A percentile compares a stretch with the other conserved stretches of the same genome.
Evolutionary conservation across 140 eudicot genomes (phyloP).

Genomic region (Flaveria floridana): DNA sequence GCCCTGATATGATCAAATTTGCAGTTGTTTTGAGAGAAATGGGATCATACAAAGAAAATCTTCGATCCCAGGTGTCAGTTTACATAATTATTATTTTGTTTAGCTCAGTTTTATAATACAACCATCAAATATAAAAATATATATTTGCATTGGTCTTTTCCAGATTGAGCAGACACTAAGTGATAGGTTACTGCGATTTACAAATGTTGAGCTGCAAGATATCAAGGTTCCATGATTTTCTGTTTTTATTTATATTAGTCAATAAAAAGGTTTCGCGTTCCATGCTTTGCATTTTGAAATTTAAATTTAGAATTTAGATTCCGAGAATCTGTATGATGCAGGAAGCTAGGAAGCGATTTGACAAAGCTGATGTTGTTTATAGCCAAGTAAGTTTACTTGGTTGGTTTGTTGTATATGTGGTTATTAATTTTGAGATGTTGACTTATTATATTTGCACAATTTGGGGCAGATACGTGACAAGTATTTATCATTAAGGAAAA

Average conservation of each 20-base stretch:
- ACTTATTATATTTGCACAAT: conserved; percentile 3
- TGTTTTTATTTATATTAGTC: background rate
- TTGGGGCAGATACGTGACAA: conserved; percentile 73
- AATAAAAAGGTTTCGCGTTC: background rate
- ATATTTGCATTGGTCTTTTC: conserved; percentile 31
- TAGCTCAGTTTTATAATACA: background rate
- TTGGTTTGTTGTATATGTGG: background rate
- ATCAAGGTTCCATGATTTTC: conserved; percentile 61
- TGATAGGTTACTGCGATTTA: conserved; percentile 62
- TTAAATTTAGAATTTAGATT: background rate
- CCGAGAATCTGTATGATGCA: conserved; percentile 33
- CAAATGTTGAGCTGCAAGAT: conserved; percentile 70
- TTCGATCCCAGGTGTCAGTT: conserved; percentile 70
- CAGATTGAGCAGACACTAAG: conserved; percentile 72
- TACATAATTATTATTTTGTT: background rate
- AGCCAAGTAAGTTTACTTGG: conserved; percentile 59
- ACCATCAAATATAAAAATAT: background rate
- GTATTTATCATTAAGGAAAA: conserved; percentile 75
- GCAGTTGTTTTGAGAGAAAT: conserved; percentile 77
- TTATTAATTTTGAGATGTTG: conserved; percentile 15
- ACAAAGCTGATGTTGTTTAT: conserved; percentile 77
- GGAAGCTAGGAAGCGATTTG: conserved; percentile 99
- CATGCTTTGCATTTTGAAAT: background rate
- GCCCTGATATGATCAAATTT: conserved; percentile 87
- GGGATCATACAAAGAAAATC: conserved; percentile 78